phyloP scores from a whole-genome alignment of 345 rosid species.

The Syzygium grande region DNA sequence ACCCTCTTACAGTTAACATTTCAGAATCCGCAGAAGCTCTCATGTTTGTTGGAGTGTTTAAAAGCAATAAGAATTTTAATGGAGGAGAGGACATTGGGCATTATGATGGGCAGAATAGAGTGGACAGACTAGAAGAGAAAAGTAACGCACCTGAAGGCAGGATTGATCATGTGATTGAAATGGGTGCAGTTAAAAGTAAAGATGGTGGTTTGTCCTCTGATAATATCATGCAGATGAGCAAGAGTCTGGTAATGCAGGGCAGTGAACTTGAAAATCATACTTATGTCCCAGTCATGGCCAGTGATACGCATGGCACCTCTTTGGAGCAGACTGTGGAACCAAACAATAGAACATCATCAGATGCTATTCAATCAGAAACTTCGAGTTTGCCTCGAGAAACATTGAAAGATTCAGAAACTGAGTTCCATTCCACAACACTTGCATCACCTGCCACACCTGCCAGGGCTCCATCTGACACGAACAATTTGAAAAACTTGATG shows the following conservation, averaged over 20 bases:
- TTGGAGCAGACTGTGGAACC: constrained; percentile 13
- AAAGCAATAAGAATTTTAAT: constrained; percentile 9
- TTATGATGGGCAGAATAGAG: background rate
- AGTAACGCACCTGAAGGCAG: background rate
- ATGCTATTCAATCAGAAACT: background rate
- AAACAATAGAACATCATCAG: constrained; percentile 3
- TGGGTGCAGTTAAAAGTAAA: constrained; percentile 11
- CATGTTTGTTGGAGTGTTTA: constrained; percentile 9
- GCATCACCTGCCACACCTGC: background rate
- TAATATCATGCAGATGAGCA: background rate
- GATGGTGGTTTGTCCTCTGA: constrained; percentile 4
- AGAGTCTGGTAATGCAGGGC: background rate
- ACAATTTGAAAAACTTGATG: constrained; percentile 1
- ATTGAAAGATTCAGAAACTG: background rate
- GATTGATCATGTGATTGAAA: background rate
- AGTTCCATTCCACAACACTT: background rate
- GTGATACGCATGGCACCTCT: background rate
- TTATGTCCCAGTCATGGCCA: background rate
- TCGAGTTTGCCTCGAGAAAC: background rate
- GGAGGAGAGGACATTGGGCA: background rate
- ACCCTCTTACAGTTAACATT: constrained; percentile 47
- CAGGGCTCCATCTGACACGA: background rate
- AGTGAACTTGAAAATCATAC: background rate
- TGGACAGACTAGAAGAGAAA: constrained; percentile 2
- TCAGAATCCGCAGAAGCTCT: constrained; percentile 22